Base-by-base conservation (phyloP, 164 flowering plant genomes). In the Hamamelis virginiana region DNA sequence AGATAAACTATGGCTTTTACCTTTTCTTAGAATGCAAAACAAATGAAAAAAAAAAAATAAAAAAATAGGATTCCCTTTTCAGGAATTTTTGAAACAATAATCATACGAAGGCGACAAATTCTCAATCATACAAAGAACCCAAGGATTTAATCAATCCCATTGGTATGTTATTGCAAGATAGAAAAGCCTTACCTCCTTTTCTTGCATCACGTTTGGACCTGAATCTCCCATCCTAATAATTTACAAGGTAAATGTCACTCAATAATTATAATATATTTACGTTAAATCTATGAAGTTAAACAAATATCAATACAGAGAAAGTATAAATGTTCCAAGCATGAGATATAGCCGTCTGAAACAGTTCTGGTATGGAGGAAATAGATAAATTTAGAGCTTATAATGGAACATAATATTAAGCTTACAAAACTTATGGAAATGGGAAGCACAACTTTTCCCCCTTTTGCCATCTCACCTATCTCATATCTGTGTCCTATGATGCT, bases 151-250 rank as follows among this genome's bases (percentile, higher is more conserved):
- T 38, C n/a, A 45, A 27, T 59, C 41, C 41, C 41, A 33, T 33
- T 2, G 41, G 41, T 6, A 33, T 33, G 41, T 33, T 33, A 33
- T 33, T 57, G 53, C 68, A 70, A 50, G 59, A 64, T 48, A 45
- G 18, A 59, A 70, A 73, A 69, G 26, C 25, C 85, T 72, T 91
- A 95, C 98, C 97, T 87, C 97, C 97, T 84, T 89, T 91, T 68
- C 97, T 82, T 61, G 92, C 82, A 77, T 94, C 98, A 59, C 94
- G 95, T 75, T 88, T 95, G 78, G 98, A 89, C 79, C 92, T 92
- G 92, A 84, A 95, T 78, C 92, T 85, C 66, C 96, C 98, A 83
- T 95, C 98, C 97, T 95, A 79, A 51, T 59, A 59, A 83, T 75
- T 73, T 66, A 72, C 58, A 82, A 76, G 66, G 46, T 15, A 83